A percentile compares a stretch with the other conserved stretches of the same genome.
These are phyloP conservation scores for Wickerhamomyces hampshirensis DNA, from an alignment of 805 yeast species.

Conservation along the genomic window DNA sequence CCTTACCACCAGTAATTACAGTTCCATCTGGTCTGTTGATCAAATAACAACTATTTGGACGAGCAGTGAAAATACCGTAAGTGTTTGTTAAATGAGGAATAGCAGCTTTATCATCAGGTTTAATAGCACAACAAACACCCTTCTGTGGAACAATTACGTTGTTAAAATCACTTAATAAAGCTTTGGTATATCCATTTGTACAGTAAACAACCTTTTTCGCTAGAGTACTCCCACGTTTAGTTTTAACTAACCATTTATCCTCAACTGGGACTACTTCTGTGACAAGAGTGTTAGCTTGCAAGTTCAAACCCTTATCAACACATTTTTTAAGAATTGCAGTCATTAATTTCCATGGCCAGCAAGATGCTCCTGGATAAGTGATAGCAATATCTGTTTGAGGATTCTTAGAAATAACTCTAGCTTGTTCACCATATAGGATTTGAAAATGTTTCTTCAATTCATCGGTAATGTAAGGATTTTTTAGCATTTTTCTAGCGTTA, in stretches of 20 bases:
- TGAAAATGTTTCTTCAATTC: slow-evolving; percentile 29
- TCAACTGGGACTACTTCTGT: slow-evolving; percentile 21
- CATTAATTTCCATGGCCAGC: slow-evolving; percentile 42
- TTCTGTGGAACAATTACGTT: slow-evolving; percentile 32
- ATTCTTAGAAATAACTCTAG: slow-evolving; percentile 57
- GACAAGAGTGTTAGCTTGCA: slow-evolving; percentile 40
- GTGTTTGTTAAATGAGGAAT: slow-evolving; percentile 34
- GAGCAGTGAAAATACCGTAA: slow-evolving; percentile 26
- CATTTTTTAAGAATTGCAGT: slow-evolving; percentile 28
- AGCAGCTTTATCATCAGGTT: slow-evolving; percentile 16
- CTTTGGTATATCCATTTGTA: slow-evolving; percentile 34
- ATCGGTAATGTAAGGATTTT: slow-evolving; percentile 27
- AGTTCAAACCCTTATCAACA: slow-evolving; percentile 31
- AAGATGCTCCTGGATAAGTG: slow-evolving; percentile 40
- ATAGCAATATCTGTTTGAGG: slow-evolving; percentile 78
- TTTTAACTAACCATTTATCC: slow-evolving; percentile 29
- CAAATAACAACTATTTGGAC: slow-evolving; percentile 29
- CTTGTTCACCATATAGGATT: slow-evolving; percentile 30
- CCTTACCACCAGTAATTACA: slow-evolving; percentile 31
- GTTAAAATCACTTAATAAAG: slow-evolving; percentile 24
- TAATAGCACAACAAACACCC: slow-evolving; percentile 29
- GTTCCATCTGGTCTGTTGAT: slow-evolving; percentile 37
- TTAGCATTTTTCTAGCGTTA: slow-evolving; percentile 16
- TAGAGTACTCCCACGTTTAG: slow-evolving; percentile 26
- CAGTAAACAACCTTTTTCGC: slow-evolving; percentile 30